Conservation (phyloP, 2,329 filamentous ascomycete species). For the Coniella vitis region DNA sequence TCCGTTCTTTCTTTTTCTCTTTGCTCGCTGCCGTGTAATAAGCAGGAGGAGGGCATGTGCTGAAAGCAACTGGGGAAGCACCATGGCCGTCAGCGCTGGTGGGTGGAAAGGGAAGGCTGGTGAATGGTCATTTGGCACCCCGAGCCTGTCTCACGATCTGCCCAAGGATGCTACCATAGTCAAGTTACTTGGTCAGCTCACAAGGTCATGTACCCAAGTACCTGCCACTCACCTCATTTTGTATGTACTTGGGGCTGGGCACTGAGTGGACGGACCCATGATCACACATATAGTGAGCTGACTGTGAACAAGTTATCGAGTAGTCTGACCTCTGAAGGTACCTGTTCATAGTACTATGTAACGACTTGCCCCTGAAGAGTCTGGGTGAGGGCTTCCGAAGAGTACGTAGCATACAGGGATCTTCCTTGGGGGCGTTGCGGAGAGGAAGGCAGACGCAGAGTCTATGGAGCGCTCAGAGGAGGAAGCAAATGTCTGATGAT, state of each 20-base stretch:
- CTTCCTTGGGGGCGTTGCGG: neutral
- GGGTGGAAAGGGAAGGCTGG: neutral
- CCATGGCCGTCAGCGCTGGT: neutral
- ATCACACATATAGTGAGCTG: no score
- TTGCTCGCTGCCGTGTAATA: neutral
- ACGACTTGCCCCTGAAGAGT: no score
- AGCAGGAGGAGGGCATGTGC: neutral
- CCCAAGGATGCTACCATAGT: neutral
- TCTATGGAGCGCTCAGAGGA: neutral
- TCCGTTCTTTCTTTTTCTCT: neutral
- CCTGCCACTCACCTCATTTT: no score
- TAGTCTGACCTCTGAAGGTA: no score
- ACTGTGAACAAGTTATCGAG: no score
- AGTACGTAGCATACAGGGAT: neutral
- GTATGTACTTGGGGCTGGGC: no score
- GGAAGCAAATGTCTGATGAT: neutral
- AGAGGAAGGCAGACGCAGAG: neutral
- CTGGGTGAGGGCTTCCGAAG: no score
- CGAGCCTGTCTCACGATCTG: constrained; percentile 6
- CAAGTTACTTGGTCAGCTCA: no score
- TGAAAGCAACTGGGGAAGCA: neutral
- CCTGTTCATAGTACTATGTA: no score
- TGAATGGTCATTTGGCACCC: neutral
- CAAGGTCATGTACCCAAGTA: no score
- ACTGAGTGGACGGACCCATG: no score